phyloP scores from a whole-genome alignment of 306 rosid genomes.

The Cyclanthera cordifolia region DNA sequence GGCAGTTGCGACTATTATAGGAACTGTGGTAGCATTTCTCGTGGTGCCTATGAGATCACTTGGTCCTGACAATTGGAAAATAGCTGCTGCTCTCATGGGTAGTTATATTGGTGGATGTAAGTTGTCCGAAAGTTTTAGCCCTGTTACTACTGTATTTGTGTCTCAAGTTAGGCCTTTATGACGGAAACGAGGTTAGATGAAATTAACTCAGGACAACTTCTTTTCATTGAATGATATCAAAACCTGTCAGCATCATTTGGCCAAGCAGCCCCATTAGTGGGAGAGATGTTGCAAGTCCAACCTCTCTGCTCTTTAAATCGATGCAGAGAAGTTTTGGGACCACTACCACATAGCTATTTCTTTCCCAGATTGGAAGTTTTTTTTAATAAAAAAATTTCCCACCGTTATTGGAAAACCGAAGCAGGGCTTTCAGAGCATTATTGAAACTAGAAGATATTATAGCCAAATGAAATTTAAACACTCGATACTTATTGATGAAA shows the following conservation, averaged over 20 bases:
- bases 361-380: neutral
- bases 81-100: conserved; percentile 45
- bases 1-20: conserved; percentile 31
- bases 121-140: conserved; percentile 6
- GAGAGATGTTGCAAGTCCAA: neutral
- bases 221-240: conserved; percentile 9
- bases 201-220: neutral
- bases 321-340: conserved; percentile 1
- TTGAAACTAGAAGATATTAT: neutral
- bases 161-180: conserved; percentile 4
- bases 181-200: neutral
- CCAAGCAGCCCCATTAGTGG: neutral
- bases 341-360: conserved; percentile 1
- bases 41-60: conserved; percentile 44
- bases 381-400: neutral
- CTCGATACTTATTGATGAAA: neutral
- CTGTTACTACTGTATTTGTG: neutral
- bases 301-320: neutral
- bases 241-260: neutral
- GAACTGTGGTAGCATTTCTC: conserved; percentile 37
- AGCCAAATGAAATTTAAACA: neutral
- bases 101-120: conserved; percentile 50
- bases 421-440: neutral
- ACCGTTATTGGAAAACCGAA: neutral
- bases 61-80: conserved; percentile 46